phyloP scores from a whole-genome alignment of 2,329 filamentous ascomycete species.

The Aspergillus udagawae region DNA sequence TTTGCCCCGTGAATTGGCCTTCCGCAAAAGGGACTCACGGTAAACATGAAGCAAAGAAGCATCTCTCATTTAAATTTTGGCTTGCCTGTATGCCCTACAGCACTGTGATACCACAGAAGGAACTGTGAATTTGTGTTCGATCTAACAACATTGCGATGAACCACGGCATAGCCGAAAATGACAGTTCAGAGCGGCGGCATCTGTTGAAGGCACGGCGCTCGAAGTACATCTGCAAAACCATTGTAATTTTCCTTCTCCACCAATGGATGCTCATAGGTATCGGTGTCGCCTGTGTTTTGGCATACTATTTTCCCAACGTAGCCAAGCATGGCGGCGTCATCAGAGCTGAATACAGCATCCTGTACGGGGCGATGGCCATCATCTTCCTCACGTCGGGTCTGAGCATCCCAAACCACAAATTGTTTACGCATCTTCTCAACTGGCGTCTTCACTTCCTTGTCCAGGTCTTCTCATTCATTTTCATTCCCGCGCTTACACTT shows the following conservation, averaged over 20 bases:
- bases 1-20: not conserved
- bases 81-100: not conserved
- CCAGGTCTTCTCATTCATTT: conserved; percentile 63
- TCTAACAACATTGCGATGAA: not conserved
- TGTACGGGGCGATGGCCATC: conserved; percentile 65
- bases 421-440: conserved; percentile 59
- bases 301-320: conserved; percentile 51
- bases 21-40: not conserved
- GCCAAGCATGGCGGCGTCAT: conserved; percentile 45
- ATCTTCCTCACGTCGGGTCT: conserved; percentile 70
- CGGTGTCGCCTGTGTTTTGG: conserved; percentile 50
- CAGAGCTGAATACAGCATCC: conserved; percentile 44
- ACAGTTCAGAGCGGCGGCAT: not conserved
- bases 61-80: not conserved
- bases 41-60: not conserved
- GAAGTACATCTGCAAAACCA: conserved; percentile 15
- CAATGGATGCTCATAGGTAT: conserved; percentile 66
- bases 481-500: conserved; percentile 62
- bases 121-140: not conserved
- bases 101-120: not conserved
- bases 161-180: not conserved
- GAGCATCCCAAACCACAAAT: conserved; percentile 60
- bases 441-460: conserved; percentile 66
- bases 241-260: conserved; percentile 35
- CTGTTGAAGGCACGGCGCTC: conserved; percentile 1